Evolutionary conservation across 805 yeast genomes (phyloP).

Genomic region (Yamadazyma endophytica): DNA sequence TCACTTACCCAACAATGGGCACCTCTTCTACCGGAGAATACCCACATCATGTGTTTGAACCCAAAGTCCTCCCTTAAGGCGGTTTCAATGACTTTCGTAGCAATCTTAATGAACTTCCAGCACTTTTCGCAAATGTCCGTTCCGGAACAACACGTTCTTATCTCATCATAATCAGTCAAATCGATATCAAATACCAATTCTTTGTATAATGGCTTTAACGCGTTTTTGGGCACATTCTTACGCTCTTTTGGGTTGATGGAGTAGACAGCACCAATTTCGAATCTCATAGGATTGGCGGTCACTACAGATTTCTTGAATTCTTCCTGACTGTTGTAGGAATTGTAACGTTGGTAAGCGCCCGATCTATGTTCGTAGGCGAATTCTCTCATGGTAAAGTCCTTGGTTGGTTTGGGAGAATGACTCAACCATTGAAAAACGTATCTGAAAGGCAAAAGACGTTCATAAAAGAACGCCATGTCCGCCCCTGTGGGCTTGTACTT

Average conservation of each 20-base stretch:
- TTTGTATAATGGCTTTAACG: slow-evolving; percentile 76
- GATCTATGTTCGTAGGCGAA: slow-evolving; percentile 86
- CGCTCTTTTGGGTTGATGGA: slow-evolving; percentile 83
- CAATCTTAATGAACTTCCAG: slow-evolving; percentile 89
- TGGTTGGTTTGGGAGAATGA: slow-evolving; percentile 72
- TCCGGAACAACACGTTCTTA: slow-evolving; percentile 89
- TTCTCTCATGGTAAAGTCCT: slow-evolving; percentile 84
- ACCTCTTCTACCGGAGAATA: slow-evolving; percentile 97
- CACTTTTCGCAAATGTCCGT: slow-evolving; percentile 84
- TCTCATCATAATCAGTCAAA: slow-evolving; percentile 92
- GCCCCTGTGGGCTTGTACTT: slow-evolving; percentile 39
- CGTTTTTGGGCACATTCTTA: slow-evolving; percentile 67
- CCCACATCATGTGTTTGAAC: slow-evolving; percentile 84
- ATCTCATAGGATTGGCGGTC: slow-evolving; percentile 76
- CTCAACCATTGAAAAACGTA: slow-evolving; percentile 84
- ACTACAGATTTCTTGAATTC: slow-evolving; percentile 79
- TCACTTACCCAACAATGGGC: slow-evolving; percentile 99
- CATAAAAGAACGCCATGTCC: slow-evolving; percentile 72
- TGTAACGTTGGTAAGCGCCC: slow-evolving; percentile 89
- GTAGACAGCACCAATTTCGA: slow-evolving; percentile 93
- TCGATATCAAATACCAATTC: slow-evolving; percentile 96
- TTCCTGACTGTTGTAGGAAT: slow-evolving; percentile 60
- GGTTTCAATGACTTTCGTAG: slow-evolving; percentile 66
- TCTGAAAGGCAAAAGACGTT: slow-evolving; percentile 69
- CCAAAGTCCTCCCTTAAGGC: slow-evolving; percentile 88